phyloP scores from a whole-genome alignment of 176 grass and related monocot genomes.

The Rhynchospora breviuscula region DNA sequence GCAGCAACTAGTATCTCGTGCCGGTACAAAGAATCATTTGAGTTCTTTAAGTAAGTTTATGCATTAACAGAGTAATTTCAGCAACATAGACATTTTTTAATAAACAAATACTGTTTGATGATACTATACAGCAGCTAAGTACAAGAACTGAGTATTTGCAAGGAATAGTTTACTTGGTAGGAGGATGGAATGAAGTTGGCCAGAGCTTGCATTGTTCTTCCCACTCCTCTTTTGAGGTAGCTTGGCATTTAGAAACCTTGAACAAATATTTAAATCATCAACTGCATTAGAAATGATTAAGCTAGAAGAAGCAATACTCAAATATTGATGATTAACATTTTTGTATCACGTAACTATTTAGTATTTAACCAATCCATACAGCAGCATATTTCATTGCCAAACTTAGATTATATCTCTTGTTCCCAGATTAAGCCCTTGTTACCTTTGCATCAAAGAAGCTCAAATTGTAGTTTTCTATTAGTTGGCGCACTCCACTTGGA shows the following conservation, averaged over 20 bases:
- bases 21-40: background rate
- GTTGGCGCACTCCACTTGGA: conserved; percentile 50
- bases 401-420: background rate
- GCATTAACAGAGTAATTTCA: background rate
- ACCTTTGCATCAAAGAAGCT: conserved; percentile 59
- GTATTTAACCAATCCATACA: background rate
- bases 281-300: conserved; percentile 3
- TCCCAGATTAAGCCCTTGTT: background rate
- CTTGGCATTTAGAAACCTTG: conserved; percentile 69
- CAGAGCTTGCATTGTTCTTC: conserved; percentile 89
- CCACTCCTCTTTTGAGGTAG: conserved; percentile 87
- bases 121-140: background rate
- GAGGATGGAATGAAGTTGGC: conserved; percentile 95
- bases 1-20: background rate
- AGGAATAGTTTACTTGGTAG: conserved; percentile 37
- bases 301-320: conserved; percentile 18
- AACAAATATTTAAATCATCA: conserved; percentile 22
- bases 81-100: background rate
- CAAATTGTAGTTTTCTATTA: conserved; percentile 47
- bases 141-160: background rate
- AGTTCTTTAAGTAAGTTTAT: background rate
- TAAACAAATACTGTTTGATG: background rate
- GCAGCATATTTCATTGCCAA: background rate
- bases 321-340: background rate
- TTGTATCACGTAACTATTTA: background rate